phyloP scores from a whole-genome alignment of 1,284 basidiomycete genomes.

The Ustilago tritici region DNA sequence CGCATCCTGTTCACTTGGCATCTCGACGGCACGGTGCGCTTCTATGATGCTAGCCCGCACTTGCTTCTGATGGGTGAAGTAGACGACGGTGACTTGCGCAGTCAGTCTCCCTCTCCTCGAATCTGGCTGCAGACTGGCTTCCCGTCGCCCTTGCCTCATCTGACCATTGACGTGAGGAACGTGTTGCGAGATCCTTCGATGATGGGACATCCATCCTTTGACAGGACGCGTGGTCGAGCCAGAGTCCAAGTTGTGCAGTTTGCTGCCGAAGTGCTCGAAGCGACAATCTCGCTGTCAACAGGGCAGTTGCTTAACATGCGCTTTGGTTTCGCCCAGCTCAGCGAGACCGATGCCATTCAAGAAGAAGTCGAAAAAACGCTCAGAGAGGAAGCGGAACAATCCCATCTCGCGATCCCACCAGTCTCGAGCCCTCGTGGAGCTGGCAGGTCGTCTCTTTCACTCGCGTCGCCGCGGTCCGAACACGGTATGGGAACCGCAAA shows the following conservation, averaged over 20 bases:
- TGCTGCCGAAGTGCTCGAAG: constrained; percentile 59
- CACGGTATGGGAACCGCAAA: constrained; percentile 2
- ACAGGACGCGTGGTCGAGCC: constrained; percentile 38
- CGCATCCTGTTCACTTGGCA: constrained; percentile 65
- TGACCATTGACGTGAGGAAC: constrained; percentile 52
- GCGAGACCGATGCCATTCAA: constrained; percentile 49
- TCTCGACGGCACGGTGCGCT: constrained; percentile 64
- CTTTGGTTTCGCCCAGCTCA: constrained; percentile 53
- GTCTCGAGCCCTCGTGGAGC: constrained; percentile 26
- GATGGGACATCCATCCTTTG: constrained; percentile 52
- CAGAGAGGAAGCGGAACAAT: constrained; percentile 41
- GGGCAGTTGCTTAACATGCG: constrained; percentile 57
- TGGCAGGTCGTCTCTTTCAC: constrained; percentile 19
- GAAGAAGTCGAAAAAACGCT: constrained; percentile 49
- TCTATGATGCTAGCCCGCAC: constrained; percentile 64
- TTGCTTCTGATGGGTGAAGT: constrained; percentile 56
- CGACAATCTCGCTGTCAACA: constrained; percentile 48
- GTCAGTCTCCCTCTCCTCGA: constrained; percentile 13
- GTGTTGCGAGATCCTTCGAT: constrained; percentile 42
- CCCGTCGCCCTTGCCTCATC: constrained; percentile 60
- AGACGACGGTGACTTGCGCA: constrained; percentile 37
- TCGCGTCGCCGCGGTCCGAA: constrained; percentile 15
- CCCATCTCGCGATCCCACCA: constrained; percentile 37
- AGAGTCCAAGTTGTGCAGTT: constrained; percentile 47
- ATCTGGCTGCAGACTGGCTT: constrained; percentile 54